Base-by-base conservation (phyloP, 352 stramenopile genomes). In the Saprolegnia parasitica region DNA sequence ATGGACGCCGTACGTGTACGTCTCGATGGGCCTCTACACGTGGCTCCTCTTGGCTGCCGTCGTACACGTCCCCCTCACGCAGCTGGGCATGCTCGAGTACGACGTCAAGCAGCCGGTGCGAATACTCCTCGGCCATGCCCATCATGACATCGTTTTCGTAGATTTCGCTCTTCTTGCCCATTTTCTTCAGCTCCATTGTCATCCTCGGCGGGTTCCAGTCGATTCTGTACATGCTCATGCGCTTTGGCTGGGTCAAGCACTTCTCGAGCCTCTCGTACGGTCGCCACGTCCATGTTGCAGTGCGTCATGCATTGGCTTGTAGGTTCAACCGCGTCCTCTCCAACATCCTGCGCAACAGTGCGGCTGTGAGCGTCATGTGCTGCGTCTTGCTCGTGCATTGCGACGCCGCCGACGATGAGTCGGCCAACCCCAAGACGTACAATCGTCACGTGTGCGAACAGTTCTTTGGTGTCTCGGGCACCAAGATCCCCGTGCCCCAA, bases 1-100 rank as follows among this genome's bases (percentile, higher is more conserved):
- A 47, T 95, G 87, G 87, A 95, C 87, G 65, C 83, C 85, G 20
- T 95, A 95, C 67, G 87, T 95, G 16, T 95, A 95, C 77, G 74
- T 93, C 42, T 93, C 85, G 39, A 93, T 95, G 84, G 79, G 76
- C 13, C 79, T 95, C 68, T 95, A 95, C 67, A 85, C 76, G 24
- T 95, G 87, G 87, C 83, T 95, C 24, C 80, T 92, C 37, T 86
- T 84, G 0, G 87, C 87, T 6, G 86, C 84, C 0, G 84, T 78
- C 29, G 63, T 95, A 57, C 85, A 95, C 65, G 90, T 84, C 11
- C 86, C 87, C 18, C 73, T 93, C 56, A 80, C 87, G 65, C 77
- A 83, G 20, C 71, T 91, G 23, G 87, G 87, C 11, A 74, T 92
- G 39, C 54, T 91, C 49, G 85, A 91, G 65, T 86, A 83, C 16